Conservation (phyloP, 306 rosid species). For the Albizia julibrissin region DNA sequence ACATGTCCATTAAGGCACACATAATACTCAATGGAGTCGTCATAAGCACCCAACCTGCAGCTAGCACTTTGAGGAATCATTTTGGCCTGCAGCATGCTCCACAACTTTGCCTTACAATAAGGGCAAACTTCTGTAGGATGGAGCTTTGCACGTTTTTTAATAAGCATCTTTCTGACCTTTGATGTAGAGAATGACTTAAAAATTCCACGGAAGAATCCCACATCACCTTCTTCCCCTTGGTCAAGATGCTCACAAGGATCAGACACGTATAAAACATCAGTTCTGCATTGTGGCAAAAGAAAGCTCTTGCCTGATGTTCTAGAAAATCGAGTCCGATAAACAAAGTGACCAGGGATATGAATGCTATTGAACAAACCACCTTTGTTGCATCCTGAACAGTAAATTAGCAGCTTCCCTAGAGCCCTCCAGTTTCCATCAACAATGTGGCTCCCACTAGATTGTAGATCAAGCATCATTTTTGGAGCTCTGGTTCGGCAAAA, state of each 20-base stretch:
- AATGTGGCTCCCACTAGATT: slow-evolving; percentile 87
- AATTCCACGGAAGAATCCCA: slow-evolving; percentile 91
- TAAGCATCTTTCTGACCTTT: slow-evolving; percentile 83
- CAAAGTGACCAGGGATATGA: slow-evolving; percentile 92
- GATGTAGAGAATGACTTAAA: slow-evolving; percentile 87
- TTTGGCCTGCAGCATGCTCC: slow-evolving; percentile 97
- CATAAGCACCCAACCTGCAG: slow-evolving; percentile 81
- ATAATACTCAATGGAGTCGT: slow-evolving; percentile 79
- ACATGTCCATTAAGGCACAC: slow-evolving; percentile 96
- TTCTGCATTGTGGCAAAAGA: slow-evolving; percentile 86
- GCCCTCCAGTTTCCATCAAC: slow-evolving; percentile 98
- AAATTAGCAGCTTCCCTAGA: slow-evolving; percentile 83
- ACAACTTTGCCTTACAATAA: slow-evolving; percentile 90
- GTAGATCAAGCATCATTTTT: slow-evolving; percentile 95
- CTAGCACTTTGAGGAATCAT: slow-evolving; percentile 96
- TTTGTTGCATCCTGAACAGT: slow-evolving; percentile 84
- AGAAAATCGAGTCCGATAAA: slow-evolving; percentile 79
- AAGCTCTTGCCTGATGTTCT: slow-evolving; percentile 96
- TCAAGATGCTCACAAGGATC: slow-evolving; percentile 98
- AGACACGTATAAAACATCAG: slow-evolving; percentile 91
- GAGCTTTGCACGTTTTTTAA: slow-evolving; percentile 68
- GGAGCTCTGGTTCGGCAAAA: slow-evolving; percentile 93
- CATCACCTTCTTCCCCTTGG: slow-evolving; percentile 93
- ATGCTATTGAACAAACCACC: slow-evolving; percentile 78
- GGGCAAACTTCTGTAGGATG: slow-evolving; percentile 97